Evolutionary conservation across 257 asterid genomes (phyloP), one percentile per base, ranked within the genome.

Genomic region (Gardenia jasminoides): DNA sequence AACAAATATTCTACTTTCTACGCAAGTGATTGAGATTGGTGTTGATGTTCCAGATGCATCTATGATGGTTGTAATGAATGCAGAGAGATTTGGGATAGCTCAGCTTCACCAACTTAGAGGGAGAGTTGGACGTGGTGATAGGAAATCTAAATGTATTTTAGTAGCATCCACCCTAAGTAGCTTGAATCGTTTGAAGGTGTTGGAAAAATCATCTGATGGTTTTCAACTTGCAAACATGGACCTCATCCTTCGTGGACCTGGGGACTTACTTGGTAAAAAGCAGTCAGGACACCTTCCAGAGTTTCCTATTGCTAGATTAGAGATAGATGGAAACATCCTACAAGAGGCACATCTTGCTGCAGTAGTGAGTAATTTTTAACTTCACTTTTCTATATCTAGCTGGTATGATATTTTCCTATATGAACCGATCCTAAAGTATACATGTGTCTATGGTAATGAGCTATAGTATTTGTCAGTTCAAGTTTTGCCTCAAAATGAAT

Each of bases 11-110:
- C 81, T 95, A 56, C 93, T 95, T n/a, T 86, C 99, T 28, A 95
- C 99, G 0, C 99, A 93, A 86, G 97, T 95, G 36, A 92, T 93
- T 70, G 99, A 95, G 88, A 88, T 93, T 3, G 99, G 99, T 67
- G 99, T 95, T 20, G 99, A 95, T 64, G 91, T 93, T 64, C 97
- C 98, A 12, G 98, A 92, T 84, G 99, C 99, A 56, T 89, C 99
- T 75, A 92, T 93, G 98, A 95, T 95, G 98, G 99, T 95, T 58
- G 97, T 93, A 12, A 92, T 95, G 99, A 95, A 95, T 81, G 89
- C 98, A 6, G 99, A 95, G 87, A 85, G 98, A 84, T 93, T 93
- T 62, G 99, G 99, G 46, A 91, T 95, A 0, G 98, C 98, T 11
- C 99, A 95, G 58, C 75, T 95, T 70, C 99, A 95, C 83, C 99